These are phyloP conservation scores for Talaromyces sp. DNA, from an alignment of 2,329 filamentous ascomycete genomes.

Conservation along the genomic window DNA sequence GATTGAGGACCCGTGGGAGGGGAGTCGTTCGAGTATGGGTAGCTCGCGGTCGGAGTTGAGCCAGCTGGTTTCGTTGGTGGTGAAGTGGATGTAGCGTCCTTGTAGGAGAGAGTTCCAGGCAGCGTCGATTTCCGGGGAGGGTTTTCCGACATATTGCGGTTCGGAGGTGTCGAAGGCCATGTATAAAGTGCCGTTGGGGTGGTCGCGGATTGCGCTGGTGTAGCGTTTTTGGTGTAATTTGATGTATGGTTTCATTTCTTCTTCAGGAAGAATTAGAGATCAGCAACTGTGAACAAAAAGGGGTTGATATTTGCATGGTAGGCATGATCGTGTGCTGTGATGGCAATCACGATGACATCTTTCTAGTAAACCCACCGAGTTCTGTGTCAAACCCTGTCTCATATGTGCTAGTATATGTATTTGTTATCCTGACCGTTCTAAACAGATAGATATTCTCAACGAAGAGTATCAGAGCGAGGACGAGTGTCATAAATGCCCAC, in stretches of 20 bases:
- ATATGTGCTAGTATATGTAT: not conserved
- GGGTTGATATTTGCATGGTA: not conserved
- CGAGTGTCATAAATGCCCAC: not conserved
- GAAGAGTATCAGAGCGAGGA: not conserved
- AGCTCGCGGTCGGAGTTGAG: constrained; percentile 7
- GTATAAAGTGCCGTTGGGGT: constrained; percentile 15
- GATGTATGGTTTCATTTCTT: constrained; percentile 10
- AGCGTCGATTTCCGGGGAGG: constrained; percentile 12
- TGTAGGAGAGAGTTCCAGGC: constrained; percentile 4
- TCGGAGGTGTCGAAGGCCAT: constrained; percentile 12
- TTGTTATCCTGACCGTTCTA: not conserved
- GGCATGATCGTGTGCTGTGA: not conserved
- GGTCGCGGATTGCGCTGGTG: constrained; percentile 10
- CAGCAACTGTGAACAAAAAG: not conserved
- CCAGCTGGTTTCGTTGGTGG: constrained; percentile 6
- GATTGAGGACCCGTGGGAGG: constrained; percentile 7
- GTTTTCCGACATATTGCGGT: constrained; percentile 8
- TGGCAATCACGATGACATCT: not conserved
- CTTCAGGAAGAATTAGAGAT: not conserved
- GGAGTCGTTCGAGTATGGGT: constrained; percentile 2
- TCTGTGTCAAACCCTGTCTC: constrained; percentile 11
- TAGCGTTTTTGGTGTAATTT: constrained; percentile 14
- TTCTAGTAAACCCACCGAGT: not conserved
- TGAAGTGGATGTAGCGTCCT: constrained; percentile 16
- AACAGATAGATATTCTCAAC: constrained; percentile 1